These are phyloP conservation scores for Diaporthe vaccinii DNA, from an alignment of 2,329 filamentous ascomycete species.

Conservation along the genomic window DNA sequence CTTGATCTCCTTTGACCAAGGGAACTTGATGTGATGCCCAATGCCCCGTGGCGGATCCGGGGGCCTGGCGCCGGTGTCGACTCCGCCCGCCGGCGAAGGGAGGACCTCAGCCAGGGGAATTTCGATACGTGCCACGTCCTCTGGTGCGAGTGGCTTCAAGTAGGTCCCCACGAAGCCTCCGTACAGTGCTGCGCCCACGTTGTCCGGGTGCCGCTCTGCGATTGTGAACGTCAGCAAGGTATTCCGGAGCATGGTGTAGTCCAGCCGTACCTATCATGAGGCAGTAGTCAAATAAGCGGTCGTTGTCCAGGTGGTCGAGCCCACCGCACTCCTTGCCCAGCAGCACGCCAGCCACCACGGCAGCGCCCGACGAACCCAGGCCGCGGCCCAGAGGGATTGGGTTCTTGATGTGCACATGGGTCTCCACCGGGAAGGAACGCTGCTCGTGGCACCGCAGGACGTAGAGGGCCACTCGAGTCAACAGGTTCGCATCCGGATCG, in stretches of 20 bases:
- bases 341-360: constrained; percentile 95
- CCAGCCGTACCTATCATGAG: constrained; percentile 87
- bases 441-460: constrained; percentile 93
- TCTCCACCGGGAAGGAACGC: constrained; percentile 85
- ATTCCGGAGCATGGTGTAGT: neutral
- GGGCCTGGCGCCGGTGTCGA: constrained; percentile 88
- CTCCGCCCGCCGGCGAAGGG: constrained; percentile 88
- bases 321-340: constrained; percentile 90
- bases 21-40: constrained; percentile 95
- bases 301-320: constrained; percentile 79
- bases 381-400: constrained; percentile 94
- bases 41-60: constrained; percentile 93
- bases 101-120: constrained; percentile 96
- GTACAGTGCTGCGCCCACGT: constrained; percentile 94
- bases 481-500: constrained; percentile 88
- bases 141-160: constrained; percentile 89
- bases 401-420: constrained; percentile 94
- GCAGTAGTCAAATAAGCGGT: constrained; percentile 93
- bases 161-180: constrained; percentile 98
- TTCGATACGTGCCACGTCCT: constrained; percentile 90
- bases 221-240: constrained; percentile 12
- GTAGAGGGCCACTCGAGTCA: constrained; percentile 94
- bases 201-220: constrained; percentile 87
- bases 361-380: constrained; percentile 94
- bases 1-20: constrained; percentile 95